phyloP scores from a whole-genome alignment of 192 early-diverging fungal genomes.

The Coemansia sp. region DNA sequence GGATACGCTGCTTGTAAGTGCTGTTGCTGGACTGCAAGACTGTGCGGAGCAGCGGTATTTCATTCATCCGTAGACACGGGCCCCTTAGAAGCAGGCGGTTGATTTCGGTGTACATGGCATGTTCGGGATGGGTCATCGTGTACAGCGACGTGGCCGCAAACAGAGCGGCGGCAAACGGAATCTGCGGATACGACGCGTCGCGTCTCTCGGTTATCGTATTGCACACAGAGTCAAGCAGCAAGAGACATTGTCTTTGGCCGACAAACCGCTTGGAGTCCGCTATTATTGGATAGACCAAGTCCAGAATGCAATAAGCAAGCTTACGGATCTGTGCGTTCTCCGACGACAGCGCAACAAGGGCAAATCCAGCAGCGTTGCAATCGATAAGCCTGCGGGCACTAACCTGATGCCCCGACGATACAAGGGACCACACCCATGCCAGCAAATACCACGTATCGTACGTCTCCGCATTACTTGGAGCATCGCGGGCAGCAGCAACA shows the following conservation, averaged over 20 bases:
- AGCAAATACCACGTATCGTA: conserved; percentile 45
- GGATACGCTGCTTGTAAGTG: conserved; percentile 17
- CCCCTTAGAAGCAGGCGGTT: conserved; percentile 35
- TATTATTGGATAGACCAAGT: conserved; percentile 24
- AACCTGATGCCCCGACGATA: conserved; percentile 13
- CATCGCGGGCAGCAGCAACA: background rate
- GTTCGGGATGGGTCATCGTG: conserved; percentile 42
- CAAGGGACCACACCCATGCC: conserved; percentile 44
- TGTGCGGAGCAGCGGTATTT: conserved; percentile 36
- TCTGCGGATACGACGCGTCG: conserved; percentile 17
- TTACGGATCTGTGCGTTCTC: conserved; percentile 26
- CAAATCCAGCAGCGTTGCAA: conserved; percentile 32
- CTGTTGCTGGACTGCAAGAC: conserved; percentile 15
- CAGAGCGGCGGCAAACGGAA: conserved; percentile 35
- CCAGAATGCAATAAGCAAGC: conserved; percentile 45
- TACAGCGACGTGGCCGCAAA: conserved; percentile 44
- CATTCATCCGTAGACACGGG: conserved; percentile 25
- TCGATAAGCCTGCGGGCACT: conserved; percentile 41
- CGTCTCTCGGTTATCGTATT: conserved; percentile 36
- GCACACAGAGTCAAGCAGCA: conserved; percentile 47
- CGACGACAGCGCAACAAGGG: conserved; percentile 44
- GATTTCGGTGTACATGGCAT: conserved; percentile 34
- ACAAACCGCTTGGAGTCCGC: conserved; percentile 10
- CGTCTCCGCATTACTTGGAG: conserved; percentile 8
- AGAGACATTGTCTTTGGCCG: conserved; percentile 29